Base-by-base conservation (phyloP, 495 filamentous ascomycete genomes). In the Beverwykella pulmonaria region DNA sequence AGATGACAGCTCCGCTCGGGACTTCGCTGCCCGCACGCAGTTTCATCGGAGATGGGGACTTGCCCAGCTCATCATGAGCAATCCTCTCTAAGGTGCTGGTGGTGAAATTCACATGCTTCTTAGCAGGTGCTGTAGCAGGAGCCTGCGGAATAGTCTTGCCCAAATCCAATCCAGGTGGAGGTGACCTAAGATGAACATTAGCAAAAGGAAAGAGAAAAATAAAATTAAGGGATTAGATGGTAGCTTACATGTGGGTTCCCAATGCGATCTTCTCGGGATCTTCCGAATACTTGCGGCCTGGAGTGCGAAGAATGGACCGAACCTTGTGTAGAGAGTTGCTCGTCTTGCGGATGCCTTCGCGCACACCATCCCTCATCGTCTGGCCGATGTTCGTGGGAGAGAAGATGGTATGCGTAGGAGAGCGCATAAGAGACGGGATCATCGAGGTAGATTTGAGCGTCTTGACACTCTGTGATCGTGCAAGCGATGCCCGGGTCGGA, bases 401-500 rank as follows among this genome's bases (percentile, higher is more conserved):
- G 36, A 61, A 64, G 14, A 65, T 46, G 9, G 52, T 26, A 36
- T 30, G 53, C 14, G 53, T 34, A 17, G 81, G 76, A n/a, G 84
- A 84, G 17, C 77, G 74, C 5, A 77, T 75, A 46, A 86, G 59
- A 0, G 82, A 83, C 12, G 86, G 85, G 30, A 88, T 82, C 79
- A 82, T 61, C 8, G 48, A 79, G 2, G 79, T 79, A 9, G 78
- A 82, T 56, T 82, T 85, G 22, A 76, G 69, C 14, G 81, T 74
- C 77, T 88, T 93, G 53, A 83, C 73, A 69, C 82, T 91, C 56
- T 77, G 73, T 39, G 81, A 75, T 22, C 91, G 88, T 23, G 88
- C 86, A 46, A 90, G 72, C 0, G 90, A 92, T n/a, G 91, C 80
- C 70, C 89, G 90, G 32, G 91, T 95, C 0, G 92, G 92, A 1